Evolutionary conservation across 805 yeast genomes (phyloP), one percentile per base, ranked within the genome.

Genomic region (Aciculoconidium aculeatum): DNA sequence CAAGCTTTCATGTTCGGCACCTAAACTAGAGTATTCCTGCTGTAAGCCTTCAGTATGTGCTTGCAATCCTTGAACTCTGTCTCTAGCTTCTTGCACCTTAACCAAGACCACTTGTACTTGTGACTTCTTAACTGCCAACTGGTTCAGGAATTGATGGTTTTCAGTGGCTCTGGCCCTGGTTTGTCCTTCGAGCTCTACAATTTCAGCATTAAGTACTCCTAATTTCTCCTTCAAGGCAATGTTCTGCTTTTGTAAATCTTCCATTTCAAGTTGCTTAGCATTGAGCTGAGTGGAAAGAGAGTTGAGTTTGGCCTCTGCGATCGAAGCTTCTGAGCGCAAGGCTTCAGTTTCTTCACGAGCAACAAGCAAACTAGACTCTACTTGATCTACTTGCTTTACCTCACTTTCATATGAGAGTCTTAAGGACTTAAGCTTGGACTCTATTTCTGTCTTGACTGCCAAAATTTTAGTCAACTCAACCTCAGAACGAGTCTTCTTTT

Each of bases 251-350:
- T 83, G 88, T n/a, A 80, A 69, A 27, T 70, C 72, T 31, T 80
- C 84, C 25, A 80, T 63, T 11, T 70, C 67, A 4, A 67, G 50
- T 43, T 80, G 82, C 30, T 78, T 59, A 25, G 71, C 72, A 40
- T 74, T 75, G 39, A 80, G 64, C 39, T 80, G 76, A 0, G 75
- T 52, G 36, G 84, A 82, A 26, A 80, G 68, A 4, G 82, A 76
- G 51, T 83, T 80, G 45, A 72, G 71, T 43, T 74, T 80, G 7
- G 94, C 94, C 51, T 87, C 95, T 2, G 82, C 71, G 23, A 83
- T 68, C 0, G 85, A 72, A 1, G 84, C 65, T 44, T 85, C 88
- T 31, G 83, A 75, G 42, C 80, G 65, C 41, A 87, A 60, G 22
- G 74, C 68, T 33, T 78, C 86, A 5, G 80, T 70, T 47, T 87